Evolutionary conservation across 1,139 yeast species (phyloP).

Genomic region (Yamadazyma sp.): DNA sequence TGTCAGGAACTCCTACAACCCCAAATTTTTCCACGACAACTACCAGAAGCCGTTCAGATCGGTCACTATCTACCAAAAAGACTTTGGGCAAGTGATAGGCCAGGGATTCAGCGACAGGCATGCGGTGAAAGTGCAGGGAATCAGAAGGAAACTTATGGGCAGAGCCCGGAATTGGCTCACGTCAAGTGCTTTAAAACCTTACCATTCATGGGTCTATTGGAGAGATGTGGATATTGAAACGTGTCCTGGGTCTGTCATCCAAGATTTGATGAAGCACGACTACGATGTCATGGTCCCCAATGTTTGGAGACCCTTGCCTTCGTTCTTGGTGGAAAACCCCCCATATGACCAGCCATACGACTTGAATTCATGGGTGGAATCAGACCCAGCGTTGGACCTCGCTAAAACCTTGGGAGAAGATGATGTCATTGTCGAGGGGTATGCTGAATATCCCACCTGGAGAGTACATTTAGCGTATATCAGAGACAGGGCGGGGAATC

Average conservation of each 20-base stretch:
- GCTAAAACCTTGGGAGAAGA: constrained; percentile 72
- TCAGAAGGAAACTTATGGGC: constrained; percentile 85
- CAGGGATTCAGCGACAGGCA: constrained; percentile 91
- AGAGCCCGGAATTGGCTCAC: constrained; percentile 88
- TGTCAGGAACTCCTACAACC: constrained; percentile 58
- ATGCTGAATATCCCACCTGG: constrained; percentile 88
- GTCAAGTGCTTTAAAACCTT: constrained; percentile 72
- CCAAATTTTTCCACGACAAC: constrained; percentile 55
- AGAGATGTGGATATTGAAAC: constrained; percentile 88
- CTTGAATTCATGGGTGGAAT: constrained; percentile 86
- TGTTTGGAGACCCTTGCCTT: constrained; percentile 86
- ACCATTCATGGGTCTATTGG: constrained; percentile 95
- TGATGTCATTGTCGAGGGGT: constrained; percentile 89
- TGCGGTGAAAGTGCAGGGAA: constrained; percentile 87
- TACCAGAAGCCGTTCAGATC: constrained; percentile 73
- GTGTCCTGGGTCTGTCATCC: constrained; percentile 76
- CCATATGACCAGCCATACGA: constrained; percentile 87
- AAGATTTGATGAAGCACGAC: constrained; percentile 71
- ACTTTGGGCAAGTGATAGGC: constrained; percentile 81
- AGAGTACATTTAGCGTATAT: constrained; percentile 78
- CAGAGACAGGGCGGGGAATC: constrained; percentile 64
- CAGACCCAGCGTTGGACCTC: constrained; percentile 65
- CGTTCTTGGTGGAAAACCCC: constrained; percentile 74
- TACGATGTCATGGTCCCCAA: constrained; percentile 87
- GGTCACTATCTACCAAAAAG: constrained; percentile 74